Base-by-base conservation (phyloP, 2,329 filamentous ascomycete species). In the Trichophyton schoenleinii region DNA sequence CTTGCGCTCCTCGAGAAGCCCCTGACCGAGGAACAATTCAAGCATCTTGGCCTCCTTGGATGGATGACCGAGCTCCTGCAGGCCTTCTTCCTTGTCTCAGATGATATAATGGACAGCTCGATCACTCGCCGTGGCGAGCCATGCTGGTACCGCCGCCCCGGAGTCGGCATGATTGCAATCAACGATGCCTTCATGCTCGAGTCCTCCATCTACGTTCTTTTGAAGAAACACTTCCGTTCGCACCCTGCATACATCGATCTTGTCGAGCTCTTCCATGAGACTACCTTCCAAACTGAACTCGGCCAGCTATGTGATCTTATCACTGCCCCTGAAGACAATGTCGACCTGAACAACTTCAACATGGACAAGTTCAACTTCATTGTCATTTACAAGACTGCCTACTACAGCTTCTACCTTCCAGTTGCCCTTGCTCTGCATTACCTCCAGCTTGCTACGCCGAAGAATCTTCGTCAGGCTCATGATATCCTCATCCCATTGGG, bases 11-110 rank as follows among this genome's bases (percentile, higher is more conserved):
- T 65, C 31, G 62, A 60, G 41, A 57, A 61, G 20, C 61, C 65
- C 58, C 58, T 66, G 25, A 64, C 38, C 4, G 65, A 65, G 91
- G 83, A 92, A 62, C 87, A 97, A 77, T 95, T 91, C 81, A 94
- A 95, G 80, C 81, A 89, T 68, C 81, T 92, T 57, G 89, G 91
- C 52, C 87, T 89, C 18, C 83, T 99, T 18, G 94, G 94, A 71
- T 99, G 94, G 94, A 85, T 96, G 83, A 95, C 95, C 65, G 94
- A 99, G 82, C 85, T 99, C 58, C 87, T 99, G 38, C 94, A 99
- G 79, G 92, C 94, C 67, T 97, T 96, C 82, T 97, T 99, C 84
- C 85, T 99, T 63, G 94, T 99, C 66, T 91, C 89, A 52, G 94
- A 99, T 78, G 94, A 99, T 76, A 96, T 99, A 71, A 99, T 99